Evolutionary conservation across 2,329 filamentous ascomycete genomes (phyloP).

Genomic region (Achaetomium macrosporum): DNA sequence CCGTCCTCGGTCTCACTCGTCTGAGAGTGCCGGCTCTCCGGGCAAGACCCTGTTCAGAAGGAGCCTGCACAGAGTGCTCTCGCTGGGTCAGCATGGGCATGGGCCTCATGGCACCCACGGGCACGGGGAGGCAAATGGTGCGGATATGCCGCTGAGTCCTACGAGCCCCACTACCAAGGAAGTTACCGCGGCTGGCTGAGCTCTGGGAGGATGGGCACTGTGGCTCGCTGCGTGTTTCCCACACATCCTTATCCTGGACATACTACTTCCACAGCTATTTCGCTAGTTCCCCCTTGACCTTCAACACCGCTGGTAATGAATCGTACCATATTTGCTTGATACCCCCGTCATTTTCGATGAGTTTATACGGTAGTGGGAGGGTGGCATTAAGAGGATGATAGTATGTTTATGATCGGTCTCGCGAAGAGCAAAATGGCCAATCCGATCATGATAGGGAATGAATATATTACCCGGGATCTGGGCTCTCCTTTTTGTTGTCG

Average conservation of each 20-base stretch:
- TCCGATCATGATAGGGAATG: no score
- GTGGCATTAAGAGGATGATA: neutral
- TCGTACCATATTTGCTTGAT: neutral
- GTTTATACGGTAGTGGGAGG: neutral
- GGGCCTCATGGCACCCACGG: neutral
- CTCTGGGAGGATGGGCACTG: neutral
- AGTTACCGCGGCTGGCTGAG: conserved; percentile 9
- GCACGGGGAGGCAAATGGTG: neutral
- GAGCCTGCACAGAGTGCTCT: conserved; percentile 43
- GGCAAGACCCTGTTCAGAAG: conserved; percentile 31
- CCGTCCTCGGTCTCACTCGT: conserved; percentile 12
- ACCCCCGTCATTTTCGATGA: neutral
- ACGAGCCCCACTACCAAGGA: conserved; percentile 8
- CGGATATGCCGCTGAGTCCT: conserved; percentile 5
- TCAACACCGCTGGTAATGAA: neutral
- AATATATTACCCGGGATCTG: no score
- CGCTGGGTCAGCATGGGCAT: conserved; percentile 30
- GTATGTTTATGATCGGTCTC: neutral
- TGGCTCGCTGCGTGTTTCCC: neutral
- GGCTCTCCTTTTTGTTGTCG: no score
- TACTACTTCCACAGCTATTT: neutral
- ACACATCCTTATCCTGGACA: neutral
- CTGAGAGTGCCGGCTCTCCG: conserved; percentile 7
- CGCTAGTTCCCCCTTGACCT: neutral
- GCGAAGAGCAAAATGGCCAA: no score